These are phyloP conservation scores for Yamadazyma dendronema DNA, from an alignment of 1,139 yeast species.

Conservation along the genomic window DNA sequence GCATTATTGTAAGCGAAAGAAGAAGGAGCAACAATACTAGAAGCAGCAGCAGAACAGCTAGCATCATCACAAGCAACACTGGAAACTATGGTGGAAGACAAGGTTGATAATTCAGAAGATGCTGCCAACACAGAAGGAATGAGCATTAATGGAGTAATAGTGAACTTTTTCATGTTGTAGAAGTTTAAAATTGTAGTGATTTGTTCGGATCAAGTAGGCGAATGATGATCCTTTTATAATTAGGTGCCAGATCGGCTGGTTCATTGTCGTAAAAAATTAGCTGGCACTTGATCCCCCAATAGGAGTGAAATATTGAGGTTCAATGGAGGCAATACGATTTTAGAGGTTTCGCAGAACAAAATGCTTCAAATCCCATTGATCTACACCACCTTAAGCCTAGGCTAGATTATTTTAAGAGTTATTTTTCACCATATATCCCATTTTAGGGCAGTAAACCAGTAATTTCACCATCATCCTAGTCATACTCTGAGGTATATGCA, in stretches of 20 bases:
- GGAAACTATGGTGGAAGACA: slow-evolving; percentile 29
- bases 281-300: not conserved
- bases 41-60: slow-evolving; percentile 8
- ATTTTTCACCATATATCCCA: too few species aligned
- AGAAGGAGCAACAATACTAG: slow-evolving; percentile 22
- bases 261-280: not conserved
- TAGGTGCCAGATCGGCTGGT: not conserved
- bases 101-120: slow-evolving; percentile 20
- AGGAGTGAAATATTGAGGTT: not conserved
- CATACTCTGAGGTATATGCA: too few species aligned
- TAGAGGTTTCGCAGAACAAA: not conserved
- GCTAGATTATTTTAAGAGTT: too few species aligned
- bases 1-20: slow-evolving; percentile 26
- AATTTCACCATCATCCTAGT: too few species aligned
- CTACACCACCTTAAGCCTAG: too few species aligned
- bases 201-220: not conserved
- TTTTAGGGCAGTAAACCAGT: too few species aligned
- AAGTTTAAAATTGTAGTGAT: not conserved
- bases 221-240: not conserved
- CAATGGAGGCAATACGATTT: not conserved
- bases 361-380: not conserved
- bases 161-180: slow-evolving; percentile 6
- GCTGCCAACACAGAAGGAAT: slow-evolving; percentile 25
- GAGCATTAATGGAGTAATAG: slow-evolving; percentile 15
- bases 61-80: slow-evolving; percentile 21